Evolutionary conservation across 129 eudicot species (phyloP).

Genomic region (Artemisia tridentata): DNA sequence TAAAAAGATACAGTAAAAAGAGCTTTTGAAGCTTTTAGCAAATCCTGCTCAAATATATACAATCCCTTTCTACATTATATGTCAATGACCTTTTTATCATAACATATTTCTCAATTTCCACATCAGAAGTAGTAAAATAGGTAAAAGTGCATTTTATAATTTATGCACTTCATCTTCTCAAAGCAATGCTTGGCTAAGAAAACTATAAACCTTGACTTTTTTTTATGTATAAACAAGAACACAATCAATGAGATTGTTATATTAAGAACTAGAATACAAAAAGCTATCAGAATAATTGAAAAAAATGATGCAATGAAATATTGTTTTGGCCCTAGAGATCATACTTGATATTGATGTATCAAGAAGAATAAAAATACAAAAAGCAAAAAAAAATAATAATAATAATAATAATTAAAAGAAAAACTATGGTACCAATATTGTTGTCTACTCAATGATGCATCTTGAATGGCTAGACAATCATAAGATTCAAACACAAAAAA

Average conservation of each 20-base stretch:
- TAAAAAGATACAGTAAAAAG: background rate
- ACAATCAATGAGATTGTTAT: conserved; percentile 19
- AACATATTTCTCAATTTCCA: background rate
- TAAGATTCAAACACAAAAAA: background rate
- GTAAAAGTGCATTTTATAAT: background rate
- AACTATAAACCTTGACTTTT: conserved; percentile 15
- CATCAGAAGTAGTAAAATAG: background rate
- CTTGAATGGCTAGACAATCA: background rate
- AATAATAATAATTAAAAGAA: too few relatives aligned
- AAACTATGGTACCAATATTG: too few relatives aligned
- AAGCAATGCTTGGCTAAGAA: conserved; percentile 17
- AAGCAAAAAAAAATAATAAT: too few relatives aligned
- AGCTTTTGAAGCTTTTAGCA: background rate
- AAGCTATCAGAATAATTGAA: background rate
- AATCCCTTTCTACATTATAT: conserved; percentile 7
- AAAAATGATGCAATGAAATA: background rate
- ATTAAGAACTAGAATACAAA: conserved; percentile 27
- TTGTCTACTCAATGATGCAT: too few relatives aligned
- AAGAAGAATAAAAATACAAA: too few relatives aligned
- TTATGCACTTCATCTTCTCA: background rate
- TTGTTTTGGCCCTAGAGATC: background rate
- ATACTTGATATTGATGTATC: background rate
- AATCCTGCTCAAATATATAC: background rate
- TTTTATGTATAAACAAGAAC: conserved; percentile 22
- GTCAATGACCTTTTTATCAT: background rate